Base-by-base conservation (phyloP, 2,329 filamentous ascomycete species). In the Lasiodiplodia sp. region DNA sequence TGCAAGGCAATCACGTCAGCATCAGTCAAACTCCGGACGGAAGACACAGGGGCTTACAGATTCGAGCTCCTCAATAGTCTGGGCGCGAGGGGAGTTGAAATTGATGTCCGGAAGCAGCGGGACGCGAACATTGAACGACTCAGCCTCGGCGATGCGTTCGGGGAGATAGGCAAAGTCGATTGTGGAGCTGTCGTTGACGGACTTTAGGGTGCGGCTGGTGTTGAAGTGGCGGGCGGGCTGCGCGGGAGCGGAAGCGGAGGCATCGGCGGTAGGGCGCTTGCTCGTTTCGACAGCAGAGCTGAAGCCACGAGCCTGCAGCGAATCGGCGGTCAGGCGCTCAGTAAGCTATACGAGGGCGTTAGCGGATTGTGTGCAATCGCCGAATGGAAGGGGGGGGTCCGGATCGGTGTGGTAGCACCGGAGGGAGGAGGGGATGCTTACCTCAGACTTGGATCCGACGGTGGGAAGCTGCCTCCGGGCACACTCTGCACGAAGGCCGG, bases 151-250 rank as follows among this genome's bases (percentile, higher is more conserved):
- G 80, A 5, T 37, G 72, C 84, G 81, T 67, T 82, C 81, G 44
- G 88, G 88, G 72, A 90, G 81, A 80, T 85, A 89, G 73, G 85
- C 84, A 74, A 90, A 89, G 80, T 90, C 88, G 69, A 90, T 86
- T 52, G 87, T 88, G 51, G 86, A 88, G 69, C 78, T 80, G 79
- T 90, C 88, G 66, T 85, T 83, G 71, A 86, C 82, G 34, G 86
- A 79, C 76, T 89, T 88, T 66, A 84, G 79, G 70, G 83, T 78
- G 70, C 86, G 86, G 71, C 84, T 87, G 70, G 87, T 89, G 80
- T 90, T 90, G 84, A 90, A 89, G 75, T 86, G 83, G 68, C 87
- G 85, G 78, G 79, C 72, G 65, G 77, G 71, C 68, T 73, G 75
- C 65, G 71, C 73, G 6, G 75, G 71, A 66, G 76, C 72, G 5